Evolutionary conservation across 192 early-diverging fungal species (phyloP).

Genomic region (Rhizophagus sp.): DNA sequence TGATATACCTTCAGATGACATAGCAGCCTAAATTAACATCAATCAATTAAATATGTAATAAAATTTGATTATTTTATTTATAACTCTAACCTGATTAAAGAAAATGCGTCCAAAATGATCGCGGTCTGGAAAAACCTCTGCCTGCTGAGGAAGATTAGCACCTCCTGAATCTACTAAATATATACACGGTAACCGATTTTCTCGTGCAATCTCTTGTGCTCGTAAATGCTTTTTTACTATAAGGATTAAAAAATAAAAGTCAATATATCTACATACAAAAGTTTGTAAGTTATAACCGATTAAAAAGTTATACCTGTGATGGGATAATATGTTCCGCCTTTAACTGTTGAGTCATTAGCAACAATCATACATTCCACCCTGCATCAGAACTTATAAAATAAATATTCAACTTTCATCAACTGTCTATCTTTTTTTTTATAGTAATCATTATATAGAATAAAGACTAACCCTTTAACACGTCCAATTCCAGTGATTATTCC

Average conservation of each 20-base stretch:
- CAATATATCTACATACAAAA: too few species aligned
- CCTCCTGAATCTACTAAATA: constrained; percentile 95
- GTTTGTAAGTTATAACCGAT: neutral
- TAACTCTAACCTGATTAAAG: constrained; percentile 77
- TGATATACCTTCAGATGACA: constrained; percentile 82
- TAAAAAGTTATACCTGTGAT: constrained; percentile 55
- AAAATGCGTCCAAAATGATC: constrained; percentile 95
- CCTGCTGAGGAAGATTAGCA: constrained; percentile 91
- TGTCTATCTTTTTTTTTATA: neutral
- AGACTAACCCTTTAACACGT: constrained; percentile 74
- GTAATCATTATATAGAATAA: neutral
- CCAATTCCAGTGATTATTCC: constrained; percentile 97
- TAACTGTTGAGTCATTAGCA: constrained; percentile 97
- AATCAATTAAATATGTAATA: neutral
- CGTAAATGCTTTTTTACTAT: constrained; percentile 95
- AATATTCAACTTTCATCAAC: constrained; percentile 24
- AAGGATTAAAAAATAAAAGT: constrained; percentile 26
- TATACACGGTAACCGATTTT: constrained; percentile 93
- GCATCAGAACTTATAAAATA: constrained; percentile 21
- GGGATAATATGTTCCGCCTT: constrained; percentile 98
- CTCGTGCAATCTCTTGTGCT: constrained; percentile 93
- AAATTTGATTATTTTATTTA: neutral
- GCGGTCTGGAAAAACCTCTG: constrained; percentile 95
- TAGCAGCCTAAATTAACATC: constrained; percentile 44
- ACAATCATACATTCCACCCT: constrained; percentile 94